Conservation (phyloP, 495 filamentous ascomycete species). For the Cladorrhinum samala region DNA sequence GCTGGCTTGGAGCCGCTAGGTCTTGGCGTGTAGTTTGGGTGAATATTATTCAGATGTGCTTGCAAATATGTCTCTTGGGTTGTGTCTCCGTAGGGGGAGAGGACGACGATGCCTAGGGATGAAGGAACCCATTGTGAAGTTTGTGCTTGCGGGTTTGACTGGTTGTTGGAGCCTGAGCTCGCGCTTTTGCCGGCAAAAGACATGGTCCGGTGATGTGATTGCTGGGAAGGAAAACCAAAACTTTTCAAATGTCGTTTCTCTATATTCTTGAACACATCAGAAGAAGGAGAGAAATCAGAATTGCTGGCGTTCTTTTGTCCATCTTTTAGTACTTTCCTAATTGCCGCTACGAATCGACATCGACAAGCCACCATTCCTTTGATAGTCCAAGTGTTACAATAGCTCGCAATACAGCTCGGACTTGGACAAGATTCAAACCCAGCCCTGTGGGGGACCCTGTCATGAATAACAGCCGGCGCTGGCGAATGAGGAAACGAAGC, state of each 20-base stretch:
- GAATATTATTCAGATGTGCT: background rate
- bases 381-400: background rate
- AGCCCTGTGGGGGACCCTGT: no score
- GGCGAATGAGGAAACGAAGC: no score
- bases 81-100: background rate
- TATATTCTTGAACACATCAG: no score
- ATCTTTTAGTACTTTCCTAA: no score
- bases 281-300: no score
- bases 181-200: background rate
- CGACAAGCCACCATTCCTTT: background rate
- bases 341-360: no score
- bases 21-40: background rate
- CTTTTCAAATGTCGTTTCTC: no score
- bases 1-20: background rate
- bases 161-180: background rate
- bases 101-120: background rate
- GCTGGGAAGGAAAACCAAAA: no score
- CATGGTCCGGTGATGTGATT: no score
- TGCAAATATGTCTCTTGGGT: background rate
- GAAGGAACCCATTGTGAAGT: background rate
- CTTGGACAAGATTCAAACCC: background rate
- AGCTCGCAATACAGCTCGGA: background rate
- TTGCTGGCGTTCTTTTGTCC: no score
- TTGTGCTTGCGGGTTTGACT: background rate
- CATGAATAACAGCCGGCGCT: no score